These are phyloP conservation scores for Trypanosoma lewisi DNA, from an alignment of 208 protist species.

Conservation along the genomic window DNA sequence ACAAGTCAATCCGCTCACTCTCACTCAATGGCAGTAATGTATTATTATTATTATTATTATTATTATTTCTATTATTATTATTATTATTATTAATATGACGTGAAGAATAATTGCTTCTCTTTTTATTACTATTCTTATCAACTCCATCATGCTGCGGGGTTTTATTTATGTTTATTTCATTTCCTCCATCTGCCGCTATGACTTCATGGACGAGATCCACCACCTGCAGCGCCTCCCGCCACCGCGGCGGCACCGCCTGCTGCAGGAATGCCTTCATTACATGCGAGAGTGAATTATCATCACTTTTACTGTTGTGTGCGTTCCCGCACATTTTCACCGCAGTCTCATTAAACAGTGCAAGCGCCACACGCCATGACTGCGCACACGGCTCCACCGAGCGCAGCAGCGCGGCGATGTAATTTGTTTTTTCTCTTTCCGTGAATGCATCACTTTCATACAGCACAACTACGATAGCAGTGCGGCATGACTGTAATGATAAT, in stretches of 20 bases:
- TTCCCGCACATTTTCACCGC: slow-evolving; percentile 17
- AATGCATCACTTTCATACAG: slow-evolving; percentile 16
- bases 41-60: background rate
- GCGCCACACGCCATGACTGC: slow-evolving; percentile 19
- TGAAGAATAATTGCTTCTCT: background rate
- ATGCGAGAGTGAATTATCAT: slow-evolving; percentile 15
- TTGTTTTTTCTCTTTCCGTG: slow-evolving; percentile 3
- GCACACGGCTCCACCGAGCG: slow-evolving; percentile 6
- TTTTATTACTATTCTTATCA: background rate
- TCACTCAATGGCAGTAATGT: slow-evolving; percentile 22
- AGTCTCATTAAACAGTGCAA: slow-evolving; percentile 19
- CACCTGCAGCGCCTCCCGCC: slow-evolving; percentile 36
- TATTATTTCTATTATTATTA: background rate
- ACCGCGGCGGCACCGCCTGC: slow-evolving; percentile 24
- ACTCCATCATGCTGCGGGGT: background rate
- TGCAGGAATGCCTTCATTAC: slow-evolving; percentile 30
- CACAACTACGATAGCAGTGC: slow-evolving; percentile 10
- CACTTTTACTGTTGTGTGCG: slow-evolving; percentile 8
- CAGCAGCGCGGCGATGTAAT: slow-evolving; percentile 8
- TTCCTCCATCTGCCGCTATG: too few species aligned
- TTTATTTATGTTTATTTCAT: background rate
- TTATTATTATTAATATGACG: background rate
- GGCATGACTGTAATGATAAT: background rate
- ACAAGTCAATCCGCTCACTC: slow-evolving; percentile 36
- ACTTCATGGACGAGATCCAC: slow-evolving; percentile 15